These are phyloP conservation scores for Macrocystidia cucumis DNA, from an alignment of 1,284 basidiomycete genomes.

Conservation along the genomic window DNA sequence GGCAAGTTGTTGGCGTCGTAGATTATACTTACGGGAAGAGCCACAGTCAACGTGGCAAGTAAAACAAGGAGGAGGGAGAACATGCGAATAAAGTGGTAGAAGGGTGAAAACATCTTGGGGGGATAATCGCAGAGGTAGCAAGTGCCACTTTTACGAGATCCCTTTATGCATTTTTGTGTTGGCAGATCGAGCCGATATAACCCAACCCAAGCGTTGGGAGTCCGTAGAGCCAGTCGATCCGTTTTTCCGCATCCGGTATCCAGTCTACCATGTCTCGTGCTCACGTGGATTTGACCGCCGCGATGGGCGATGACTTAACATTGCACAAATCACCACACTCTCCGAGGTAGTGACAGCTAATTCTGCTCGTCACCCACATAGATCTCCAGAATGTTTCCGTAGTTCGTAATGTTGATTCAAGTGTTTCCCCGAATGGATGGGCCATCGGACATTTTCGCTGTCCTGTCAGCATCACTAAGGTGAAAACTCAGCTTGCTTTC, in stretches of 20 bases:
- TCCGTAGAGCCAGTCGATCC: slow-evolving; percentile 22
- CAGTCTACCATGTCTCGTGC: slow-evolving; percentile 6
- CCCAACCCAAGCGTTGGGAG: slow-evolving; percentile 19
- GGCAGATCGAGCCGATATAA: slow-evolving; percentile 19
- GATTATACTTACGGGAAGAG: slow-evolving; percentile 15
- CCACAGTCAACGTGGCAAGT: slow-evolving; percentile 25
- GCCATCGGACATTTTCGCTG: background rate
- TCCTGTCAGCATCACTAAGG: background rate
- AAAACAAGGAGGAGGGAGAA: slow-evolving; percentile 20
- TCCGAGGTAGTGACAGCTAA: too few relatives aligned
- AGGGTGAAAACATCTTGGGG: slow-evolving; percentile 19
- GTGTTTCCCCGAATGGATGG: background rate
- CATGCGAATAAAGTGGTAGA: slow-evolving; percentile 21
- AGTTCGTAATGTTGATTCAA: too few relatives aligned
- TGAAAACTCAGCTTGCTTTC: too few relatives aligned
- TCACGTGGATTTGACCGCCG: slow-evolving; percentile 1
- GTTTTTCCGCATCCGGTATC: slow-evolving; percentile 25
- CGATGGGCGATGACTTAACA: too few relatives aligned
- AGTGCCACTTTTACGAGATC: slow-evolving; percentile 11
- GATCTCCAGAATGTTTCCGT: too few relatives aligned
- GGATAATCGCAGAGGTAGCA: slow-evolving; percentile 12
- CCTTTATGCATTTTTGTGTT: slow-evolving; percentile 20
- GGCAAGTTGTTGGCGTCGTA: too few relatives aligned
- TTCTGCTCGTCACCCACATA: too few relatives aligned
- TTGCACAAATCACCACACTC: too few relatives aligned